Evolutionary conservation across 1,139 yeast species (phyloP).

Genomic region (Lodderomyces beijingensis): DNA sequence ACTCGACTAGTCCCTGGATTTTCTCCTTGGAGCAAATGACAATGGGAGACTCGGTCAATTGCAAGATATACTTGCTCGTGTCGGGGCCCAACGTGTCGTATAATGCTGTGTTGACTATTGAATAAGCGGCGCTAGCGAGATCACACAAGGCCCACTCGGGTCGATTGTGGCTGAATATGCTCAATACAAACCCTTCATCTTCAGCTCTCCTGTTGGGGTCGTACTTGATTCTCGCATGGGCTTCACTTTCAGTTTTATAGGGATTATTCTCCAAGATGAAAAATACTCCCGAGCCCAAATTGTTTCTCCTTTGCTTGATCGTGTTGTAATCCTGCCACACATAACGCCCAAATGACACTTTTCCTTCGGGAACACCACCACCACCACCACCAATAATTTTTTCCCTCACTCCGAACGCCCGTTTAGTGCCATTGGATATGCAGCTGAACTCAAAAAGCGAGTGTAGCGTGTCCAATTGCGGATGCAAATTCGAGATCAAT

Average conservation of each 20-base stretch:
- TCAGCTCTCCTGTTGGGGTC: conserved; percentile 22
- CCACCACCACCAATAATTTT: conserved; percentile 10
- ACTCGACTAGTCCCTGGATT: conserved; percentile 21
- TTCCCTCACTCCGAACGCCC: conserved; percentile 51
- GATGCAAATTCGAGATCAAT: conserved; percentile 45
- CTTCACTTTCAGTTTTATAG: conserved; percentile 25
- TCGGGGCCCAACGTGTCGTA: conserved; percentile 39
- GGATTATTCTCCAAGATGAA: conserved; percentile 44
- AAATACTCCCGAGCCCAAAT: conserved; percentile 64
- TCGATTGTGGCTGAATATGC: conserved; percentile 33
- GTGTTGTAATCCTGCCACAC: conserved; percentile 44
- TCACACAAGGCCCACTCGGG: conserved; percentile 38
- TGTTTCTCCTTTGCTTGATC: conserved; percentile 37
- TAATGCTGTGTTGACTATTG: conserved; percentile 36
- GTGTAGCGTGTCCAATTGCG: conserved; percentile 46
- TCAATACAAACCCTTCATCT: conserved; percentile 27
- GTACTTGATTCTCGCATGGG: conserved; percentile 23
- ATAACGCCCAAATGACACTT: conserved; percentile 38
- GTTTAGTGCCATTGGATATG: conserved; percentile 28
- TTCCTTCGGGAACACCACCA: no score
- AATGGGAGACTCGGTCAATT: conserved; percentile 32
- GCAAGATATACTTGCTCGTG: conserved; percentile 32
- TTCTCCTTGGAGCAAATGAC: conserved; percentile 35
- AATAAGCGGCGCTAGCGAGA: conserved; percentile 32
- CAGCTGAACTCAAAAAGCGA: conserved; percentile 44